Evolutionary conservation across 768 basidiomycete genomes (phyloP), one percentile per base, ranked within the genome.

Genomic region (Suillus bovinus): DNA sequence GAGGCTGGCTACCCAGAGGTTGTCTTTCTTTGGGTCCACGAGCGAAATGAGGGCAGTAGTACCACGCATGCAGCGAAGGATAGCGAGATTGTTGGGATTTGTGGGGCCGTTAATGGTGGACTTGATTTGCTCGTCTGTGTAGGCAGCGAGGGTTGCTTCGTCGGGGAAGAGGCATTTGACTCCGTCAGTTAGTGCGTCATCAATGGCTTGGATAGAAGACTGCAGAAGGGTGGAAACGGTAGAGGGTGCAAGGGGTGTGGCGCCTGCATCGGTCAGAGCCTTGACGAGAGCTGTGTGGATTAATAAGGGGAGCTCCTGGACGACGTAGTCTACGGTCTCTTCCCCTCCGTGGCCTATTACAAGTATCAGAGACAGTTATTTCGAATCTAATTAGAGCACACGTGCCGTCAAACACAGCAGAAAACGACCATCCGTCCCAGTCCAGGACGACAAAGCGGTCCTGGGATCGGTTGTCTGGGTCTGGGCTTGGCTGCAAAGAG

Each of bases 1-100:
- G 39, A 85, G 71, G 68, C 82, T 84, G 4, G 81, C 84, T 14
- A 85, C 81, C 83, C 84, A 86, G 1, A 85, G 63, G 61, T 84
- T 80, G 27, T 74, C 71, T 14, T 66, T 70, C 16, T 61, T 46
- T 5, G 83, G 80, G 61, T 84, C 80, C 11, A 81, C 66, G 31
- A 86, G 70, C 5, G 84, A 74, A 38, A 85, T 68, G 11, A 85
- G 74, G 4, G 76, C 82, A 1, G 85, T 86, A 3, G 80, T 77
- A 7, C 85, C 85, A 20, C 80, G 74, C 79, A 84, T 82, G 70
- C 82, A 82, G 42, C 79, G 78, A 29, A 76, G 64, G 7, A 84
- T 72, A 31, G 74, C 75, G 5, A 68, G 66, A 20, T 76, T 70
- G 55, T 80, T 79, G 13, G 60, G 60, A 22, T 67, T 64, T 2